Evolutionary conservation across 805 yeast species (phyloP), one percentile per base, ranked within the genome.

Genomic region (Ogataea glucozyma): DNA sequence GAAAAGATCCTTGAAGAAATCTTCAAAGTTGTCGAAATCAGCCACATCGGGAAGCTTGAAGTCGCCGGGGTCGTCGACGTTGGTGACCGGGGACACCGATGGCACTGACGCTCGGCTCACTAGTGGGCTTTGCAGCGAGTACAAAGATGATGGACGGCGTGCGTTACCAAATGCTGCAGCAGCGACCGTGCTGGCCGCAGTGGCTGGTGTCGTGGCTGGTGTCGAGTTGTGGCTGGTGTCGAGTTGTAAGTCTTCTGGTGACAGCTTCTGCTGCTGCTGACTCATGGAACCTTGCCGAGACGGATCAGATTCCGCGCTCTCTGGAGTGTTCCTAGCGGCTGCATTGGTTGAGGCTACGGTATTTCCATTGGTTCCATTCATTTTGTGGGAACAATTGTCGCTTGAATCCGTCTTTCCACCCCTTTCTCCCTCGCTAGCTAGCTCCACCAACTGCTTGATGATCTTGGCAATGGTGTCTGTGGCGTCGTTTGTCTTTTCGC

Each of bases 401-500:
- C n/a, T n/a, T n/a, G n/a, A n/a, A n/a, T n/a, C n/a, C n/a, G n/a
- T n/a, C n/a, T n/a, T n/a, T n/a, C n/a, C 13, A 9, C 18, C 34
- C 18, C 6, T 11, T 19, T 8, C 8, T 51, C 35, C 20, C 11
- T 55, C 57, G 43, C 61, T 65, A 7, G 76, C 72, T 2, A 66
- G 60, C 38, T 75, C 79, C 20, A 78, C 76, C 20, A 79, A 58
- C 20, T 73, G 68, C 49, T 72, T 72, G 36, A 79, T 72, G 36
- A 79, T 74, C 40, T 70, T 70, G 2, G 83, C 82, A 27, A 79
- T 79, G 4, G 80, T 76, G 43, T 75, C 81, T 0, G 83, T 78
- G 3, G 80, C 81, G 54, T 78, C 83, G 49, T 76, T 78, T 52
- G 70, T 68, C 43, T 71, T 70, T 44, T 76, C 81, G 2, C 83